Conservation (phyloP, 2,329 filamentous ascomycete genomes). For the Paecilomyces niveus region DNA sequence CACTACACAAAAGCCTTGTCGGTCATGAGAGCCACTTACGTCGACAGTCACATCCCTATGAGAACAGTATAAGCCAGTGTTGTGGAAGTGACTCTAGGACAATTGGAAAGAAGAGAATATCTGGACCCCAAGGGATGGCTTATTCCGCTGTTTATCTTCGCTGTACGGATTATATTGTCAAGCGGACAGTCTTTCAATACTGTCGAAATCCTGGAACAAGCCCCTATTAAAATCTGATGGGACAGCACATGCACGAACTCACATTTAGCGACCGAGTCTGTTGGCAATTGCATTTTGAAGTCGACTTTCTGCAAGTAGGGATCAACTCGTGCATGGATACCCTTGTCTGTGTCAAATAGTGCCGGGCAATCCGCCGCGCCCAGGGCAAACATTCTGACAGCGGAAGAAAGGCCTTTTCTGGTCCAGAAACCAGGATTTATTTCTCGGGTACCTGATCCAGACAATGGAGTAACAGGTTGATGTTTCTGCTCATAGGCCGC, state of each 20-base stretch:
- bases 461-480: too few species aligned
- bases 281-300: neutral
- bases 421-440: neutral
- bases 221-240: neutral
- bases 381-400: neutral
- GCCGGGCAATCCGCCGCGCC: neutral
- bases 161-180: too few species aligned
- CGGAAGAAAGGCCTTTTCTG: neutral
- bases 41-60: too few species aligned
- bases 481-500: too few species aligned
- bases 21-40: neutral
- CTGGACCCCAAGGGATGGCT: too few species aligned
- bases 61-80: too few species aligned
- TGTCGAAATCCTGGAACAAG: too few species aligned
- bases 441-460: too few species aligned
- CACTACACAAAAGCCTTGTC: neutral
- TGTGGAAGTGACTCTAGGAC: too few species aligned
- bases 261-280: neutral
- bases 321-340: neutral
- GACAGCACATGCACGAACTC: neutral
- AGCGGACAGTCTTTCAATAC: too few species aligned
- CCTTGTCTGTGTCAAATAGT: neutral
- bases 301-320: neutral
- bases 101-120: too few species aligned
- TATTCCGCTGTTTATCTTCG: too few species aligned